Percentiles rank a stretch among this genome's conserved stretches.
These are phyloP conservation scores for Erythrobasidium yunnanense DNA, from an alignment of 768 basidiomycete species.

Conservation along the genomic window DNA sequence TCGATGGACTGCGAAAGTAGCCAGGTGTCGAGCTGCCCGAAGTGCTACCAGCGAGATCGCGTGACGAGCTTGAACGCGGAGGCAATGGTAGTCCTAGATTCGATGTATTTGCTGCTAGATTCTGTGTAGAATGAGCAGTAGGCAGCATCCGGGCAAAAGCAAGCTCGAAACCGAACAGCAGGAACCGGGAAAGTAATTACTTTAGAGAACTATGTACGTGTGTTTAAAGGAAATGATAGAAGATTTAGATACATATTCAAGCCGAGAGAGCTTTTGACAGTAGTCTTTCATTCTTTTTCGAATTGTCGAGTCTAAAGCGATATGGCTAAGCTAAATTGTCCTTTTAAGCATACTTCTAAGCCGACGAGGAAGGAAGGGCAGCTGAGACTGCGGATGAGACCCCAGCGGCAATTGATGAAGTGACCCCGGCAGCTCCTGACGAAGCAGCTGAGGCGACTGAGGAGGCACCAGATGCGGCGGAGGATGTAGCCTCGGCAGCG, in stretches of 20 bases:
- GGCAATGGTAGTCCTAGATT: neutral
- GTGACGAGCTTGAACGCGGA: constrained; percentile 2
- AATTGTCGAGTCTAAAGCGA: too few relatives aligned
- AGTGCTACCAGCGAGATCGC: neutral
- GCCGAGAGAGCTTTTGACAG: too few relatives aligned
- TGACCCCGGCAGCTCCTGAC: constrained; percentile 4
- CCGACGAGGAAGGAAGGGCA: too few relatives aligned
- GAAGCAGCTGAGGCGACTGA: constrained; percentile 9
- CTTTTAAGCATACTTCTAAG: too few relatives aligned
- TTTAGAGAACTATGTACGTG: too few relatives aligned
- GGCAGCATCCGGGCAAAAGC: neutral
- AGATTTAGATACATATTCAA: too few relatives aligned
- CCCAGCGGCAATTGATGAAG: neutral
- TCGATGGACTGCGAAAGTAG: neutral
- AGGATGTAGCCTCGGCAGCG: neutral
- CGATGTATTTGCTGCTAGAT: neutral
- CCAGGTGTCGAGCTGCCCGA: neutral
- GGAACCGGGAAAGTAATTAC: too few relatives aligned
- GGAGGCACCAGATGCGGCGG: neutral
- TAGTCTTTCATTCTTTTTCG: too few relatives aligned
- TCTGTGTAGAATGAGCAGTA: neutral
- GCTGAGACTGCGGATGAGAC: neutral
- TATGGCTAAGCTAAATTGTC: too few relatives aligned
- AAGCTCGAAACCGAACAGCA: too few relatives aligned
- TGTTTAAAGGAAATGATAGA: too few relatives aligned